These are phyloP conservation scores for Hordeum pubiflorum DNA, from an alignment of 202 grass and related monocot genomes.

Conservation along the genomic window DNA sequence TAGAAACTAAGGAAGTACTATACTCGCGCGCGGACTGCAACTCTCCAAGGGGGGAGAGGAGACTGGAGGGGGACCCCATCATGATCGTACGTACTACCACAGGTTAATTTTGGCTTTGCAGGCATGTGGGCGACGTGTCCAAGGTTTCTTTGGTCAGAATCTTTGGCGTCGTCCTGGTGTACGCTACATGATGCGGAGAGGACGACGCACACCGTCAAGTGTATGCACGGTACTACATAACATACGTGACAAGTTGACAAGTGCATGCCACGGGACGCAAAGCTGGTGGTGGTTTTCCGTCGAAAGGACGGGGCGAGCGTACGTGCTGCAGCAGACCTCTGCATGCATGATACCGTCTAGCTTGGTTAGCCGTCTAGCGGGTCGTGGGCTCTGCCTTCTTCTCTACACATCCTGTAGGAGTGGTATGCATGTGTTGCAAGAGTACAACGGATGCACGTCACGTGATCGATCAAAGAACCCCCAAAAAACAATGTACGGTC, in stretches of 20 bases:
- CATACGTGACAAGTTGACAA: slow-evolving; percentile 15
- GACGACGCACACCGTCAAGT: not conserved
- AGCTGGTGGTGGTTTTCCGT: not conserved
- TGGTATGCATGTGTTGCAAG: not conserved
- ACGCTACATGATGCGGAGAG: not conserved
- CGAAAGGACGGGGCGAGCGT: not conserved
- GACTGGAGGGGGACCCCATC: not conserved
- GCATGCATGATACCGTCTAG: not conserved
- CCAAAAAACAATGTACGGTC: not conserved
- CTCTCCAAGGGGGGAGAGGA: too few species aligned
- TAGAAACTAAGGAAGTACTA: too few species aligned
- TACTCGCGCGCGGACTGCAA: not conserved
- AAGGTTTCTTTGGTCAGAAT: slow-evolving; percentile 1
- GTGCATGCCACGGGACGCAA: not conserved
- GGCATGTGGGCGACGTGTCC: slow-evolving; percentile 3
- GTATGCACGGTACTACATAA: not conserved
- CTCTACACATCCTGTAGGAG: not conserved
- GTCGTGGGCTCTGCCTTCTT: not conserved
- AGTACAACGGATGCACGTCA: not conserved
- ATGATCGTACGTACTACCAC: not conserved
- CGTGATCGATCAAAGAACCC: not conserved
- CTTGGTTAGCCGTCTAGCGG: not conserved
- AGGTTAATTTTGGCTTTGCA: not conserved
- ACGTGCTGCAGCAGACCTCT: not conserved
- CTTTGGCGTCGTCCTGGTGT: not conserved